Evolutionary conservation across 2,329 filamentous ascomycete species (phyloP).

Genomic region (Cercospora beticola): DNA sequence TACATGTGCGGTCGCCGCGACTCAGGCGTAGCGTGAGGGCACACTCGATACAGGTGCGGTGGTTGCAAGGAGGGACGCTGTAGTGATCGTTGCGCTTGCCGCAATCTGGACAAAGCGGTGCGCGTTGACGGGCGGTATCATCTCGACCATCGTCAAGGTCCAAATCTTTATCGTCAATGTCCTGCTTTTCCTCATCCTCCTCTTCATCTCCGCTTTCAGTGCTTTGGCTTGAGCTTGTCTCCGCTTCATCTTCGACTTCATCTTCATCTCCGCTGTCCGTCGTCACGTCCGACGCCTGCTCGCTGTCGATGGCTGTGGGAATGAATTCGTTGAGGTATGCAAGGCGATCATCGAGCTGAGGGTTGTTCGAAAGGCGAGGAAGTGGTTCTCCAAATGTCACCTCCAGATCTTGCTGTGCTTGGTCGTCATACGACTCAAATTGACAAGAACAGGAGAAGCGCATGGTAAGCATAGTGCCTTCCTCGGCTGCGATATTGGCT

Average conservation of each 20-base stretch:
- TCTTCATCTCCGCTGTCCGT: neutral
- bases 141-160: too few relatives aligned
- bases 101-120: neutral
- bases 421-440: neutral
- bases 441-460: neutral
- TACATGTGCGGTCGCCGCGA: neutral
- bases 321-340: neutral
- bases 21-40: neutral
- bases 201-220: neutral
- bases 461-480: neutral
- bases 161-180: neutral
- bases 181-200: neutral
- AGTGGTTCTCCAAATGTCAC: neutral
- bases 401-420: neutral
- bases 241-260: neutral
- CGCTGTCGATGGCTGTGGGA: neutral
- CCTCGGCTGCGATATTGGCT: neutral
- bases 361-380: neutral
- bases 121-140: neutral
- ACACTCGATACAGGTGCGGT: slow-evolving; percentile 5
- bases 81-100: neutral
- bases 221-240: neutral
- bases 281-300: neutral
- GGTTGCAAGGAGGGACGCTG: slow-evolving; percentile 6
- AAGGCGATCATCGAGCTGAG: neutral